phyloP scores from a whole-genome alignment of 2,329 filamentous ascomycete genomes.

The Fusarium sacchari region DNA sequence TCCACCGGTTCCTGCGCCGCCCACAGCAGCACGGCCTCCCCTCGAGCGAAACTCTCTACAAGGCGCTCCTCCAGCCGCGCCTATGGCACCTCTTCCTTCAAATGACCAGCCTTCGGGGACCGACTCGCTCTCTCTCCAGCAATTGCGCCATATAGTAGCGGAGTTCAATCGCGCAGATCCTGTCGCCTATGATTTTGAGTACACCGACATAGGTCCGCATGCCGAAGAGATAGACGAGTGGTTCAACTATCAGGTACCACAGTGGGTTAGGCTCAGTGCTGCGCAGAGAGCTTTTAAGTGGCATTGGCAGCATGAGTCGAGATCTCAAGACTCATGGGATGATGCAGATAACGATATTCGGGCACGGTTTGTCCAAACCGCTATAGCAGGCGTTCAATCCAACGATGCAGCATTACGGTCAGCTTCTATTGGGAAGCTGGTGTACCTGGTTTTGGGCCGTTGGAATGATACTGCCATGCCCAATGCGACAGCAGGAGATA shows the following conservation, averaged over 20 bases:
- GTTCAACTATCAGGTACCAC: slow-evolving; percentile 92
- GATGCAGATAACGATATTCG: slow-evolving; percentile 67
- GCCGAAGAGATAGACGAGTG: slow-evolving; percentile 95
- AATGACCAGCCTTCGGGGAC: slow-evolving; percentile 54
- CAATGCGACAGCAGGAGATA: slow-evolving; percentile 53
- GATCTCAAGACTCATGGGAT: slow-evolving; percentile 66
- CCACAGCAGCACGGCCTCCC: slow-evolving; percentile 33
- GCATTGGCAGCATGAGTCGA: slow-evolving; percentile 71
- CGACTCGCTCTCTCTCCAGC: slow-evolving; percentile 80
- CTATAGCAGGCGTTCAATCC: slow-evolving; percentile 57
- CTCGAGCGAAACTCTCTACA: slow-evolving; percentile 47
- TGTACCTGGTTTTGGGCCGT: slow-evolving; percentile 73
- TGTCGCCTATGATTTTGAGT: slow-evolving; percentile 85
- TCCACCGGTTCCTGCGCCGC: slow-evolving; percentile 47
- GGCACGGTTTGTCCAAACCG: slow-evolving; percentile 65
- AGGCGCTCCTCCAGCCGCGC: slow-evolving; percentile 37
- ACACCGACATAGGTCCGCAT: slow-evolving; percentile 77
- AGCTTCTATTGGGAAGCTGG: slow-evolving; percentile 65
- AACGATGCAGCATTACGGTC: slow-evolving; percentile 60
- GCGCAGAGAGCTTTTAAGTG: slow-evolving; percentile 81
- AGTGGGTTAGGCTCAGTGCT: slow-evolving; percentile 80
- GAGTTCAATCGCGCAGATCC: slow-evolving; percentile 77
- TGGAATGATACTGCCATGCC: slow-evolving; percentile 75
- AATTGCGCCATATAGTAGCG: slow-evolving; percentile 77
- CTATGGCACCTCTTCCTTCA: slow-evolving; percentile 45